These are phyloP conservation scores for Fusarium redolens DNA, from an alignment of 2,329 filamentous ascomycete species.

Conservation along the genomic window DNA sequence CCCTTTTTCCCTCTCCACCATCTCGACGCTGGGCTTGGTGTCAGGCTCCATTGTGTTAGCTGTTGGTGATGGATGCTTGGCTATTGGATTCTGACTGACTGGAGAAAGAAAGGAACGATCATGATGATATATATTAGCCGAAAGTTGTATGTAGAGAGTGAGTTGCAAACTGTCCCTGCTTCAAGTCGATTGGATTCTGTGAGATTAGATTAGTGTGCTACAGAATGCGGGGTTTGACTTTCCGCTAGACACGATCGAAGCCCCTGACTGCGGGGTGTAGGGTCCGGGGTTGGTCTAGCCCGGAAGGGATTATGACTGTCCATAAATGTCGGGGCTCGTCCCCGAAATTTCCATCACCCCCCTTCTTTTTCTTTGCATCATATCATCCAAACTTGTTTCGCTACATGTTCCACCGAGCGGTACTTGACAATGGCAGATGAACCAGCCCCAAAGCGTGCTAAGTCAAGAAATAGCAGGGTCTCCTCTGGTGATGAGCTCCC, in stretches of 20 bases:
- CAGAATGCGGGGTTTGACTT: not conserved
- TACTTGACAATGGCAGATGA: not conserved
- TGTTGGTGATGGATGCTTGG: no score
- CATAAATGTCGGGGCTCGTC: not conserved
- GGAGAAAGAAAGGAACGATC: no score
- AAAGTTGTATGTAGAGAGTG: not conserved
- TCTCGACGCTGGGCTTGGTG: not conserved
- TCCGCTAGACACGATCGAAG: not conserved
- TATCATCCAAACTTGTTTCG: not conserved
- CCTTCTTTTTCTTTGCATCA: not conserved
- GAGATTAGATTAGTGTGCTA: no score
- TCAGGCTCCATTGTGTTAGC: not conserved
- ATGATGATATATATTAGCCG: not conserved
- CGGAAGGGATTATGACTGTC: not conserved
- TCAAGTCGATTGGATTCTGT: not conserved
- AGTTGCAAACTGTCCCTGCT: not conserved
- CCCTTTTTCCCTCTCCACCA: not conserved
- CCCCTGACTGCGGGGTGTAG: not conserved
- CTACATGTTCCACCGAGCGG: not conserved
- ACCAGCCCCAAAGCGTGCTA: not conserved
- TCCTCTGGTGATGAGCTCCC: not conserved
- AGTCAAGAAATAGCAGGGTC: not conserved
- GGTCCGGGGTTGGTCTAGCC: not conserved
- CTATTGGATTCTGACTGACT: no score
- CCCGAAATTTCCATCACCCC: not conserved